Base-by-base conservation (phyloP, 345 rosid genomes). In the Eutrema yunnanense region DNA sequence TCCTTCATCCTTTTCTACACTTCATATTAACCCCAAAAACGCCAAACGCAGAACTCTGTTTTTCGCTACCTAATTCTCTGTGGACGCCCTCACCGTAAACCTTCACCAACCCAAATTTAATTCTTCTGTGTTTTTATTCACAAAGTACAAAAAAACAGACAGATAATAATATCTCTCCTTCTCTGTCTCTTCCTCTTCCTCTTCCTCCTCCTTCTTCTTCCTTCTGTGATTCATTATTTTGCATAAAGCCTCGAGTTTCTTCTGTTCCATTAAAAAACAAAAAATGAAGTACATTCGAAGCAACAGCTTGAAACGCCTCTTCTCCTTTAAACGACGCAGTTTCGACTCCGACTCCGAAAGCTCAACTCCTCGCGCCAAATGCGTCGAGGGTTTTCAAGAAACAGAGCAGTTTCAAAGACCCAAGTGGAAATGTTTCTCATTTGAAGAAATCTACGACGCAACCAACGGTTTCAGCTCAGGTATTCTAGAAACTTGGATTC, bases 371-470 rank as follows among this genome's bases (percentile, higher is more conserved):
- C 63, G 47, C 65, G 66, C 19, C 32, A 72, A 71, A 40, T 63
- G 69, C 67, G 36, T 68, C 75, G 70, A 66, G 42, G 51, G 70
- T 79, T 82, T 66, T 44, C 64, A 64, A 59, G 83, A 69, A 56
- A 56, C 70, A 57, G 83, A 80, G 38, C 72, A 73, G 53, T 67
- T 71, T 36, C 82, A 68, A 36, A 84, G 78, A 82, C 99, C 97
- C 84, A 71, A 87, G 9, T 95, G 96, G 99, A 92, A 78, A 84
- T 95, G 99, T 82, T 92, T 88, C 87, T 85, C 97, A 58, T 90
- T 80, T 65, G 85, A 88, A 19, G 96, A 95, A 84, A 90, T 95
- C 38, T 78, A 65, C 53, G 63, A 79, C n/a, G 96, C 99, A 79
- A 90, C 99, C 59, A 69, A 80, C 54, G 87, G 75, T 70, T 92